Evolutionary conservation across 2,329 filamentous ascomycete species (phyloP).

Genomic region (Pyricularia sp.): DNA sequence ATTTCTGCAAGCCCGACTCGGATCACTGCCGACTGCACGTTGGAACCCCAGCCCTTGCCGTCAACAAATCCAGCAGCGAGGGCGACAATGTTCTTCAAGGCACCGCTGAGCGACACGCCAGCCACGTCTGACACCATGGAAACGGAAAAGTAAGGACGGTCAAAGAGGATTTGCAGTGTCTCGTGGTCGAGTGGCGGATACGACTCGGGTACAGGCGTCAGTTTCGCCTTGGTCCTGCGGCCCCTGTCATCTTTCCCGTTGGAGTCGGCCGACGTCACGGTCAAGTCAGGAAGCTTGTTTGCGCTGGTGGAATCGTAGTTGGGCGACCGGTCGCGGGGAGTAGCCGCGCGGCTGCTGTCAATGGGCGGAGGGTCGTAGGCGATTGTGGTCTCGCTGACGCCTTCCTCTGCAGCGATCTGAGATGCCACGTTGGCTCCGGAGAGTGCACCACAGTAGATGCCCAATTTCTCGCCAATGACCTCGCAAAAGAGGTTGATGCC

Average conservation of each 20-base stretch:
- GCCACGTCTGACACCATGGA: constrained; percentile 92
- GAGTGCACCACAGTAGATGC: constrained; percentile 93
- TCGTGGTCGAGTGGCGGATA: constrained; percentile 82
- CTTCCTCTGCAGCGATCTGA: constrained; percentile 80
- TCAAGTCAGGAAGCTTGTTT: constrained; percentile 42
- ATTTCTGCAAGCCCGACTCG: constrained; percentile 92
- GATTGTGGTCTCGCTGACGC: constrained; percentile 94
- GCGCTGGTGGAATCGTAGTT: constrained; percentile 33
- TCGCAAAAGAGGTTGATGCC: constrained; percentile 89
- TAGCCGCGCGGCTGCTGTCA: constrained; percentile 67
- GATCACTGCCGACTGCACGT: constrained; percentile 98
- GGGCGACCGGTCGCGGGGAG: constrained; percentile 39
- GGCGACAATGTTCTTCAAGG: constrained; percentile 94
- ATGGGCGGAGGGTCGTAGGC: constrained; percentile 88
- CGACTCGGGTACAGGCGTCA: constrained; percentile 68
- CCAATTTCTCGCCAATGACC: constrained; percentile 80
- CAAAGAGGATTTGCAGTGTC: constrained; percentile 78
- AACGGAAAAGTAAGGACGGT: constrained; percentile 95
- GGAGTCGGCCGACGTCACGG: constrained; percentile 33
- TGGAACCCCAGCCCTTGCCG: constrained; percentile 94
- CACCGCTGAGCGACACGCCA: constrained; percentile 87
- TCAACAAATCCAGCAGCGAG: constrained; percentile 92
- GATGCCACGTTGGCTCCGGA: constrained; percentile 94
- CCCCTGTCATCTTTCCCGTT: constrained; percentile 59
- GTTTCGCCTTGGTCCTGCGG: constrained; percentile 54